phyloP scores from a whole-genome alignment of 2,329 filamentous ascomycete genomes.

The Neocatenulostroma microsporum region DNA sequence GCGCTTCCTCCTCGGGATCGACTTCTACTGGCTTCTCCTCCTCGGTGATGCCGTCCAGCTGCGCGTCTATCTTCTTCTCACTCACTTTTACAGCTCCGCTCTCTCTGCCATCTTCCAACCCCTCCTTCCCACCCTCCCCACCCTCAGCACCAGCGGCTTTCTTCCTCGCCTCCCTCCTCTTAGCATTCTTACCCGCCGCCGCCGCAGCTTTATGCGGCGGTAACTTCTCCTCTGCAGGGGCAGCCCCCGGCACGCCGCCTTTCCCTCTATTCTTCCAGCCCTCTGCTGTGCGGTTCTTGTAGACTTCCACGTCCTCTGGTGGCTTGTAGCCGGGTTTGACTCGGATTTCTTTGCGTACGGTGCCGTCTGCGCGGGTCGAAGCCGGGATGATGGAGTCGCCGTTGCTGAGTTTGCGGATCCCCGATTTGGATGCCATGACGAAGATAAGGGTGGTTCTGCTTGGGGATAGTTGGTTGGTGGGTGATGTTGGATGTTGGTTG shows the following conservation, averaged over 20 bases:
- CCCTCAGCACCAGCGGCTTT: slow-evolving; percentile 35
- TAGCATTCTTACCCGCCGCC: slow-evolving; percentile 74
- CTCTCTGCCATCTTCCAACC: slow-evolving; percentile 63
- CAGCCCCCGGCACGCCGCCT: slow-evolving; percentile 66
- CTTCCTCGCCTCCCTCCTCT: slow-evolving; percentile 60
- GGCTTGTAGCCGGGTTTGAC: slow-evolving; percentile 89
- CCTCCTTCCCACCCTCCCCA: slow-evolving; percentile 47
- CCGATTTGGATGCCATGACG: no score
- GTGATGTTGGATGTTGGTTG: slow-evolving; percentile 36
- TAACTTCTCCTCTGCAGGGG: slow-evolving; percentile 38
- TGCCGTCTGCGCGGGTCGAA: slow-evolving; percentile 78
- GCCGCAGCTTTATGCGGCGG: slow-evolving; percentile 41
- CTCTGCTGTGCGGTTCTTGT: slow-evolving; percentile 86
- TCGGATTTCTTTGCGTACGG: slow-evolving; percentile 86
- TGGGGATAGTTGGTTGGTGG: slow-evolving; percentile 18
- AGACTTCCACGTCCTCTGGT: slow-evolving; percentile 90
- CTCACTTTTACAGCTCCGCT: no score
- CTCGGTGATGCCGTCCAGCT: background rate
- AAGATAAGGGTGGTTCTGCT: slow-evolving; percentile 18
- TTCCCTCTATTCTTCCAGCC: slow-evolving; percentile 70
- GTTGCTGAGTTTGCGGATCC: slow-evolving; percentile 62
- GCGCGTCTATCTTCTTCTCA: no score
- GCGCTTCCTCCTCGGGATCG: slow-evolving; percentile 68
- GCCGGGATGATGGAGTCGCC: slow-evolving; percentile 86
- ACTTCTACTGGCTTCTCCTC: slow-evolving; percentile 37